A percentile compares a stretch with the other conserved stretches of the same genome.
phyloP scores from a whole-genome alignment of 1,284 basidiomycete genomes.

The Pseudozyma thailandica region DNA sequence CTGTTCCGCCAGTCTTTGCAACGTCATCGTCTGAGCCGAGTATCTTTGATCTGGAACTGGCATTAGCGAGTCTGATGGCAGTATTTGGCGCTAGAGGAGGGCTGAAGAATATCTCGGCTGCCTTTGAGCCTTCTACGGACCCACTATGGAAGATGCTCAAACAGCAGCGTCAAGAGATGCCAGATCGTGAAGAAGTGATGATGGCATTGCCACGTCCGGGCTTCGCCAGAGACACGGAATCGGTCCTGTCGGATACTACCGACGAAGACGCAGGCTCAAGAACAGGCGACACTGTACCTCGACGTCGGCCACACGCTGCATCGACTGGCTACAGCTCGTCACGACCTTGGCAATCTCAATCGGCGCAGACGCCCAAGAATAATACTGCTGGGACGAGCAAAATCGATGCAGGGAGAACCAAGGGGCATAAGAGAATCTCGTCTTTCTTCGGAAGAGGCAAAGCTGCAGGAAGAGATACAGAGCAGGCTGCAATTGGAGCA shows the following conservation, averaged over 20 bases:
- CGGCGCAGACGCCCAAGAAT: no score
- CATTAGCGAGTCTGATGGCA: constrained; percentile 30
- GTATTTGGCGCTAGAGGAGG: constrained; percentile 35
- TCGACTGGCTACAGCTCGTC: neutral
- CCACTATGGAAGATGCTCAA: constrained; percentile 25
- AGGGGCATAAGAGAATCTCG: constrained; percentile 18
- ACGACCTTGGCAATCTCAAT: no score
- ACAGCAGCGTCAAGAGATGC: constrained; percentile 12
- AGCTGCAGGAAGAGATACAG: neutral
- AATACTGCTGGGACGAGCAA: no score
- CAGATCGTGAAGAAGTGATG: constrained; percentile 39
- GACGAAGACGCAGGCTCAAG: constrained; percentile 31
- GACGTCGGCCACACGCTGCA: neutral
- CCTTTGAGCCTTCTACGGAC: constrained; percentile 25
- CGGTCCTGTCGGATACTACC: constrained; percentile 42
- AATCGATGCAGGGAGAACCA: no score
- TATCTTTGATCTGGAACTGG: constrained; percentile 23
- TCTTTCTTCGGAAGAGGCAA: constrained; percentile 18
- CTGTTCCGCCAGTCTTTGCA: neutral
- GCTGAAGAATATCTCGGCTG: constrained; percentile 21
- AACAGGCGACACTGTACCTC: neutral
- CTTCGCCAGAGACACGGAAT: constrained; percentile 33
- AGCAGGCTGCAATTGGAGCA: no score
- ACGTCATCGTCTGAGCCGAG: neutral
- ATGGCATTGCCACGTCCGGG: constrained; percentile 38